Evolutionary conservation across 176 grass and related monocot genomes (phyloP), one percentile per base, ranked within the genome.

Genomic region (Luzula sylvatica): DNA sequence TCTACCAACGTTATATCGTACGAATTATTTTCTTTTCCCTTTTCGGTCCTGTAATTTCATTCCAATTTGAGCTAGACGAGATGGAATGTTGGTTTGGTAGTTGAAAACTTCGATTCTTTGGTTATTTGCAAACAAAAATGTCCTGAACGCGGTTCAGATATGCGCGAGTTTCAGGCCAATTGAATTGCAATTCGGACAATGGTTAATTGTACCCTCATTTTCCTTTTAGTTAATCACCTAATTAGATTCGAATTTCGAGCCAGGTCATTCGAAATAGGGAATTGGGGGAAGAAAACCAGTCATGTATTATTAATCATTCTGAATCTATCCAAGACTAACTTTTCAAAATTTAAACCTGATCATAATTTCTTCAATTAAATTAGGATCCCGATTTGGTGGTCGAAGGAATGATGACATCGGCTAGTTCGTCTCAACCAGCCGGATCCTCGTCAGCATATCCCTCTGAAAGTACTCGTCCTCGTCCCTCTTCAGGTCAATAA

Each of bases 1-100:
- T 98, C 68, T 86, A 90, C 81, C 75, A 86, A 52, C 67, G 85
- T 28, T 79, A 71, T 68, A 80, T 96, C 45, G 78, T 96, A 75
- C 65, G 42, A 8, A 2, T 0, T 24, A 15, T 4, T 8, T 28
- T 5, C 12, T 53, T 20, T 59, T 46, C 2, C 17, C 20, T 26
- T 14, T 7, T 54, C n/a, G n/a, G n/a, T n/a, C n/a, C n/a, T n/a
- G n/a, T n/a, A 4, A 45, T 45, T 71, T 50, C 21, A n/a, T n/a
- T n/a, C n/a, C n/a, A n/a, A 18, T 56, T 47, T 20, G 2, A 27
- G 65, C 22, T 57, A 8, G 23, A 27, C 43, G 54, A 28, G 27
- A 38, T 53, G 24, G 17, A 67, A 22, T 58, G 30, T 13, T 58
- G 30, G 39, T 15, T 23, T 45, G 40, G 57, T 4, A 39, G 57